Base-by-base conservation (phyloP, 768 basidiomycete genomes). In the Multifurca ochricompacta region DNA sequence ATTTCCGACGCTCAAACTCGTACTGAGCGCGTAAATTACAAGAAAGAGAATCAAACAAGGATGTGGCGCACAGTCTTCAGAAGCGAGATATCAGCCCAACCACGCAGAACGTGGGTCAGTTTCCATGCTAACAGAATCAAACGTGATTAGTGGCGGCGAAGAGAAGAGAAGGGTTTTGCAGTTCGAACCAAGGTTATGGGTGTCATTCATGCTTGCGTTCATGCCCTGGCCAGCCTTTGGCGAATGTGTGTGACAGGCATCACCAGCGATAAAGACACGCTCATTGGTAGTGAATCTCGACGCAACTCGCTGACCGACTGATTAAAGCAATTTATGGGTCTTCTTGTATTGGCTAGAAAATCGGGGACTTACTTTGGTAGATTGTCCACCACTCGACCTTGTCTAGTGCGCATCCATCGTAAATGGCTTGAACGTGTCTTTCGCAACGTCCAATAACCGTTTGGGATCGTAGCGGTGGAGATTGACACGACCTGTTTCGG, bases 231-330 rank as follows among this genome's bases (percentile, higher is more conserved):
- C 71, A 48, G 74, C 74, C 52, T 53, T 53, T 4, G 52, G 52
- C 0, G 71, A 74, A 44, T 73, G 73, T 16, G 73, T 74, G 53
- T 74, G 75, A 34, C 75, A 80, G 3, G 78, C 78, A 57, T 78
- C 78, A 11, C 80, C 79, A 0, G 75, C 80, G 43, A 81, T 80
- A 59, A 81, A 78, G 2, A 80, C 69, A 4, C 80, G 75, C 30
- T 79, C 65, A 36, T 72, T 57, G 1, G 70, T 61, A 1, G 74
- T 73, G 64, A 74, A 82, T n/a, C 67, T 67, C 28, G 77, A 71
- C 13, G 79, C 78, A 7, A 81, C 74, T 4, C 80, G 73, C 61
- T 82, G 79, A 1, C 78, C 78, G 45, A 81, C 79, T 78, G 34
- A 16, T 18, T 47, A 2, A 19, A 18, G 21, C 27, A 6, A 16